Evolutionary conservation across 495 filamentous ascomycete species (phyloP).

Genomic region (Tuber microsphaerosporum): DNA sequence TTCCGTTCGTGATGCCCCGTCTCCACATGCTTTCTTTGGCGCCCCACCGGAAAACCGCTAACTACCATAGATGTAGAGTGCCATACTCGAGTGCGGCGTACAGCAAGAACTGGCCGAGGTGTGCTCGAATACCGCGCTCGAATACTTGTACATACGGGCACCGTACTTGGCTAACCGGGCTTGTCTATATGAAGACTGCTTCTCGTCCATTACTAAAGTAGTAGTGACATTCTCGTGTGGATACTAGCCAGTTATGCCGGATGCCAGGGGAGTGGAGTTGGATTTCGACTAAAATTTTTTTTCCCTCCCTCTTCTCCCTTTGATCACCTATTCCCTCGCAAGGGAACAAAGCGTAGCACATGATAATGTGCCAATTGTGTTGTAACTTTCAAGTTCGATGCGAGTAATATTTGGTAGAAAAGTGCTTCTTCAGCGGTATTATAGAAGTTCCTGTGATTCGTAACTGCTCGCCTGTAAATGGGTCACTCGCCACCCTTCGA

Average conservation of each 20-base stretch:
- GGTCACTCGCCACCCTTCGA: constrained; percentile 8
- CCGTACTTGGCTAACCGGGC: neutral
- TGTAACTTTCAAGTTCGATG: neutral
- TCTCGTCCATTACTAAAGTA: neutral
- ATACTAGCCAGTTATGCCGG: neutral
- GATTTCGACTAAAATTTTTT: neutral
- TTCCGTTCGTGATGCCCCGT: constrained; percentile 22
- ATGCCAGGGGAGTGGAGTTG: neutral
- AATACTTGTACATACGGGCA: neutral
- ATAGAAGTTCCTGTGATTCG: neutral
- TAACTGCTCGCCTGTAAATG: neutral
- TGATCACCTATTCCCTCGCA: neutral
- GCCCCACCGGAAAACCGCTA: neutral
- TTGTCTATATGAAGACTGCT: neutral
- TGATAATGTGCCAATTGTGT: neutral
- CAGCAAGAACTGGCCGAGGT: neutral
- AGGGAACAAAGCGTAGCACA: neutral
- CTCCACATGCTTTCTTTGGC: constrained; percentile 23
- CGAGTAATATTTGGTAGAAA: neutral
- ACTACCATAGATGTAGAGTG: neutral
- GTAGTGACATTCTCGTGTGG: neutral
- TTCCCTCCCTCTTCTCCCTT: no score
- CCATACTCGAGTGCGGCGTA: neutral
- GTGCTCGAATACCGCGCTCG: neutral
- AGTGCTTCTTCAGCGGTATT: neutral